Conservation (phyloP, 306 rosid genomes). For the Castanopsis chinensis region DNA sequence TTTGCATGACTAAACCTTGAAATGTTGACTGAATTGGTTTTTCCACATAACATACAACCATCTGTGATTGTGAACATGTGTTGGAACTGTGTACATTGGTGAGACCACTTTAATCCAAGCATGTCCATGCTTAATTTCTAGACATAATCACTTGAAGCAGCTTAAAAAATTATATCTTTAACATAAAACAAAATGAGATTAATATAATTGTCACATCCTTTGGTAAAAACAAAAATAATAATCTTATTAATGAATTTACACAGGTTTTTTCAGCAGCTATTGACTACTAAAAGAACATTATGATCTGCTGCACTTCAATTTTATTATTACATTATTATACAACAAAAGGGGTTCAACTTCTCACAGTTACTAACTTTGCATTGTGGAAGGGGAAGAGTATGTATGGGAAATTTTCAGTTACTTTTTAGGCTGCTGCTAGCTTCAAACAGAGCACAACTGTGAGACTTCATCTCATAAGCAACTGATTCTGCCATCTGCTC, state of each 20-base stretch:
- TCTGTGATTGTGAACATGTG: neutral
- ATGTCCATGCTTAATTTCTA: neutral
- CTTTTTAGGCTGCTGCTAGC: constrained; percentile 28
- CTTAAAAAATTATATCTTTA: neutral
- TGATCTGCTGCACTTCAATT: neutral
- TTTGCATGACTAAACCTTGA: neutral
- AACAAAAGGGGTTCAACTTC: neutral
- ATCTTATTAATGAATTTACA: constrained; percentile 15
- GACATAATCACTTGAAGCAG: neutral
- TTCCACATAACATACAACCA: neutral
- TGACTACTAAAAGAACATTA: neutral
- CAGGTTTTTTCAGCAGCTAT: neutral
- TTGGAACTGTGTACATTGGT: neutral
- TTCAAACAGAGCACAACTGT: constrained; percentile 73
- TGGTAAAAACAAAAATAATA: neutral
- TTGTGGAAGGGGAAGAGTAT: neutral
- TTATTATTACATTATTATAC: neutral
- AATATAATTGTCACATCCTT: neutral
- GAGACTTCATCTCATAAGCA: constrained; percentile 57
- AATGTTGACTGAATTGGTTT: neutral
- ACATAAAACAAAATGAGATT: neutral
- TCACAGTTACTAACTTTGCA: neutral
- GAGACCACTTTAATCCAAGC: neutral
- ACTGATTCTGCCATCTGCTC: constrained; percentile 30
- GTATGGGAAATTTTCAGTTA: constrained; percentile 12